A percentile compares a stretch with the other conserved stretches of the same genome.
phyloP scores from a whole-genome alignment of 805 yeast species.

The Starmerella vaccinii region DNA sequence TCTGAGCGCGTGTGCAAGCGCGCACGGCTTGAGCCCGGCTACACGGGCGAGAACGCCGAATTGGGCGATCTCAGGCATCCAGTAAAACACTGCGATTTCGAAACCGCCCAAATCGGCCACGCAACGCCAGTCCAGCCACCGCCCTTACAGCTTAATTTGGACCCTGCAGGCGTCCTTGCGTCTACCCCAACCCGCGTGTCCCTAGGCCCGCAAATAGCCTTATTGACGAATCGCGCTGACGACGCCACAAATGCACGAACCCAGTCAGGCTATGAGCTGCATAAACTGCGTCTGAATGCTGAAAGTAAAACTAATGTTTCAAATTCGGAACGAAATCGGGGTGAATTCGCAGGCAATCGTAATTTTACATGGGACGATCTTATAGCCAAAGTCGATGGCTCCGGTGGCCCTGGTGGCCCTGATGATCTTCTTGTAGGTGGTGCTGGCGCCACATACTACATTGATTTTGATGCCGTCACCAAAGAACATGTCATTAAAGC shows the following conservation, averaged over 20 bases:
- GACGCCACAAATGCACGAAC: background rate
- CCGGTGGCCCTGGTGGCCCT: background rate
- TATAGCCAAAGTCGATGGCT: background rate
- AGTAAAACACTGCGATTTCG: background rate
- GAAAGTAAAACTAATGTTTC: too few relatives aligned
- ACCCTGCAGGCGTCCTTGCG: constrained; percentile 2
- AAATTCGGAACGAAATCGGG: too few relatives aligned
- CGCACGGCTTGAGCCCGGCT: background rate
- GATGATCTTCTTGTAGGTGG: background rate
- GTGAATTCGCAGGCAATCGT: background rate
- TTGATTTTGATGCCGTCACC: background rate
- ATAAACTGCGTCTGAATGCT: background rate
- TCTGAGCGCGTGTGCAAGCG: constrained; percentile 4
- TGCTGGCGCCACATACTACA: background rate
- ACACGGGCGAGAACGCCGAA: background rate
- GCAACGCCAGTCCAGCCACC: background rate
- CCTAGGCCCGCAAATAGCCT: background rate
- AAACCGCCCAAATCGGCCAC: background rate
- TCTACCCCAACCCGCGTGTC: constrained; percentile 3
- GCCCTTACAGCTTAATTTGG: constrained; percentile 1
- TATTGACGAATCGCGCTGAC: background rate
- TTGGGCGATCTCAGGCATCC: background rate
- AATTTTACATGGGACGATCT: background rate
- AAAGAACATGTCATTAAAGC: background rate
- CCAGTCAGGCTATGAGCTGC: background rate